phyloP scores from a whole-genome alignment of 1,284 basidiomycete species.

The Gymnopus androsaceus region DNA sequence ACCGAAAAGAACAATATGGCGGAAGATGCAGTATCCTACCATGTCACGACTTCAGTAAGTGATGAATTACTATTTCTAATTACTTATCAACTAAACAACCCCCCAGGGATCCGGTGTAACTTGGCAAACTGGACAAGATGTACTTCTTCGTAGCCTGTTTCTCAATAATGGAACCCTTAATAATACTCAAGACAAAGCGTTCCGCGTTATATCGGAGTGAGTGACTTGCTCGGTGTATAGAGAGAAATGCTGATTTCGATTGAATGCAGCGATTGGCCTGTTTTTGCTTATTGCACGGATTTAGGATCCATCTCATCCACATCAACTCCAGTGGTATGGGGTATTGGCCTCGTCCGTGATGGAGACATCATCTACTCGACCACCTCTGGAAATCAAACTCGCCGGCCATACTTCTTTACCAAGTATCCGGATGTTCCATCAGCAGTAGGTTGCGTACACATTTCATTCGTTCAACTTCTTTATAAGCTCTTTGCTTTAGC shows the following conservation, averaged over 20 bases:
- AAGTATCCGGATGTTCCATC: background rate
- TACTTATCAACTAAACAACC: background rate
- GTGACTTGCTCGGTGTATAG: no score
- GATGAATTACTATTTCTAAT: conserved; percentile 31
- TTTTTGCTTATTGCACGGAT: conserved; percentile 3
- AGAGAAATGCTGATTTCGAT: background rate
- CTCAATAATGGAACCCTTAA: conserved; percentile 43
- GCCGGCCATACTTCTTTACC: conserved; percentile 10
- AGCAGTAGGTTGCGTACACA: background rate
- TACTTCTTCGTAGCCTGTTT: conserved; percentile 43
- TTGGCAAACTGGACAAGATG: conserved; percentile 50
- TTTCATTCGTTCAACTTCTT: conserved; percentile 17
- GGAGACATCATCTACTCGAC: conserved; percentile 3
- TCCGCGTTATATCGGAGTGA: conserved; percentile 32
- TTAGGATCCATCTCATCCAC: conserved; percentile 23
- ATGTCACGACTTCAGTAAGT: conserved; percentile 2
- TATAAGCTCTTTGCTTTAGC: conserved; percentile 34
- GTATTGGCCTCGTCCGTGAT: conserved; percentile 1
- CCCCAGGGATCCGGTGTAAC: conserved; percentile 38
- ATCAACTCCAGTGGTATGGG: conserved; percentile 9
- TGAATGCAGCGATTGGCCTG: conserved; percentile 25
- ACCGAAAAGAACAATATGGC: conserved; percentile 1
- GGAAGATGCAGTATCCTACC: conserved; percentile 5
- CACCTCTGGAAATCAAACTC: conserved; percentile 2
- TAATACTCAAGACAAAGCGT: conserved; percentile 46